Base-by-base conservation (phyloP, 805 yeast species). In the Priceomyces medius region DNA sequence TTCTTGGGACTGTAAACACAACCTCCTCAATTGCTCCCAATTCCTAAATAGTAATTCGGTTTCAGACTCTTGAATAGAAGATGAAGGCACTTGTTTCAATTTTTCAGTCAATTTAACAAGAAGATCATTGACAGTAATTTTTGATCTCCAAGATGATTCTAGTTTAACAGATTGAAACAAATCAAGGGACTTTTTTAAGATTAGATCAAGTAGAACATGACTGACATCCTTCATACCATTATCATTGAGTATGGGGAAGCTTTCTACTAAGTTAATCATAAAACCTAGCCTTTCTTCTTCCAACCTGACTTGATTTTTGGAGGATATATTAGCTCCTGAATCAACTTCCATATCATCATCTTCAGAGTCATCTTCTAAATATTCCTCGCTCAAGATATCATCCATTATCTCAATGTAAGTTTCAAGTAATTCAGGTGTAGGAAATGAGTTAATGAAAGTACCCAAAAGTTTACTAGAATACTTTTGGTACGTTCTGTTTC, bases 401-500 rank as follows among this genome's bases (percentile, higher is more conserved):
- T 43, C 59, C 59, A 63, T 62, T 4, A 67, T 48, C 2, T 56
- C 65, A 12, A 71, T 47, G 47, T 76, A 77, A 1, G 61, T 58
- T 2, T 58, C 64, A 17, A 66, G 57, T 21, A 74, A 51, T 35
- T 68, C 64, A 19, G 46, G 39, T 6, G 45, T 45, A 12, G 62
- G 61, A 42, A 67, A 75, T 2, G 44, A 52, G 19, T 61, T 59
- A 3, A 80, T 49, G 48, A 73, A 87, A 13, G 57, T 63, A 2
- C 87, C 85, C 28, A 80, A 65, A 0, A 74, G 58, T 19, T 73
- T 68, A 9, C 86, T 58, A 1, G 84, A 77, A 14, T 74, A 71
- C 37, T 66, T 69, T 38, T 80, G 83, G 59, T 90, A 89, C 0
- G 59, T 74, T 50, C 73, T 75, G 54, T 87, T 88, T 32, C 78